phyloP scores from a whole-genome alignment of 2,329 filamentous ascomycete species.

The Penicillium rolfsii region DNA sequence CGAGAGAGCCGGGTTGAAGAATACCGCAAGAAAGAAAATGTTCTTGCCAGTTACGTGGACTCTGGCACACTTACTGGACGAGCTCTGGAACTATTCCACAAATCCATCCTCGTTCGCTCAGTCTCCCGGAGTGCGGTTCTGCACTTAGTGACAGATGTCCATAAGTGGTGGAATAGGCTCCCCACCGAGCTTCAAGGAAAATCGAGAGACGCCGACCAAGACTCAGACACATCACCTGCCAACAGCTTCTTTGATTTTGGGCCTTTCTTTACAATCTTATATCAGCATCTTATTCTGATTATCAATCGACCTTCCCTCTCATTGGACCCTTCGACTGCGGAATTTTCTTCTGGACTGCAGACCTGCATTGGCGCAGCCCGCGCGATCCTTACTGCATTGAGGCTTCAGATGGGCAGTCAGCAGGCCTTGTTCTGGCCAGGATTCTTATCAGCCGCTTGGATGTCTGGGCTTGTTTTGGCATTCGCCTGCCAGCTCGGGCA shows the following conservation, averaged over 20 bases:
- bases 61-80: conserved; percentile 46
- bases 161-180: conserved; percentile 50
- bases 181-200: conserved; percentile 35
- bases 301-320: conserved; percentile 47
- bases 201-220: background rate
- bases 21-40: conserved; percentile 34
- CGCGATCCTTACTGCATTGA: conserved; percentile 43
- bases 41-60: conserved; percentile 45
- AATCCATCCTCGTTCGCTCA: conserved; percentile 47
- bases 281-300: conserved; percentile 46
- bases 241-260: conserved; percentile 37
- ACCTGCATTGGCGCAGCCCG: conserved; percentile 47
- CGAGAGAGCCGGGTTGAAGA: conserved; percentile 15
- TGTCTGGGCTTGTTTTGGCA: conserved; percentile 47
- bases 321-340: conserved; percentile 41
- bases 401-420: conserved; percentile 34
- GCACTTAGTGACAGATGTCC: conserved; percentile 45
- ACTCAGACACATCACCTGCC: background rate
- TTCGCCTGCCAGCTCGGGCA: conserved; percentile 48
- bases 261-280: conserved; percentile 48
- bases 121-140: conserved; percentile 43
- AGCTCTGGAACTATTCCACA: conserved; percentile 48
- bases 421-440: conserved; percentile 47
- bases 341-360: conserved; percentile 47
- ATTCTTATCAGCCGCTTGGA: conserved; percentile 46